Evolutionary conservation across 108 stramenopile species (phyloP).

Genomic region (Skeletonema grethae): DNA sequence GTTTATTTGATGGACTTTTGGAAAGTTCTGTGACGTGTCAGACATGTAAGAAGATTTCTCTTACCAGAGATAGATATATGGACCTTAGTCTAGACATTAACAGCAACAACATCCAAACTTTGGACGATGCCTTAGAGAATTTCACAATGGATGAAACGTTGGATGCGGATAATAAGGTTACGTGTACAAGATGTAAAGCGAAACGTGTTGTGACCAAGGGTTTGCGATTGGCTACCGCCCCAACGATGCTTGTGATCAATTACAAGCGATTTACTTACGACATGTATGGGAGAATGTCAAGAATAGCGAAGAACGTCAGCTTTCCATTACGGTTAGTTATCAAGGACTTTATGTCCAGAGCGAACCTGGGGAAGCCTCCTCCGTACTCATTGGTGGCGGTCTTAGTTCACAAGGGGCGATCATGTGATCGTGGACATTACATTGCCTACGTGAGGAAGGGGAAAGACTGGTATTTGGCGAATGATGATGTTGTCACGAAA

Average conservation of each 20-base stretch:
- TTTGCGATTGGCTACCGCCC: constrained; percentile 80
- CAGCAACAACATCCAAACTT: constrained; percentile 50
- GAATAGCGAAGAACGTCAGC: constrained; percentile 69
- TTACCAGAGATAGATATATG: constrained; percentile 88
- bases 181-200: constrained; percentile 63
- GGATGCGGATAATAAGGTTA: constrained; percentile 76
- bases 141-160: constrained; percentile 80
- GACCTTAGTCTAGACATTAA: constrained; percentile 84
- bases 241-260: constrained; percentile 83
- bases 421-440: constrained; percentile 86
- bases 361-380: constrained; percentile 77
- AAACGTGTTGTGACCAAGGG: constrained; percentile 79
- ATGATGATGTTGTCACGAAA: constrained; percentile 68
- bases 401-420: constrained; percentile 76
- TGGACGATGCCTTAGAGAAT: constrained; percentile 68
- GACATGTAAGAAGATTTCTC: constrained; percentile 64
- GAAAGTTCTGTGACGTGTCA: constrained; percentile 85
- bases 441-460: constrained; percentile 74
- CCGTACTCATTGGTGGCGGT: constrained; percentile 81
- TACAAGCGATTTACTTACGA: constrained; percentile 86
- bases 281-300: constrained; percentile 60
- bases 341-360: constrained; percentile 74
- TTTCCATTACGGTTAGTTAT: constrained; percentile 76
- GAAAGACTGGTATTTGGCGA: constrained; percentile 77
- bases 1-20: constrained; percentile 87